Evolutionary conservation across 495 filamentous ascomycete genomes (phyloP).

Genomic region (Pyronema omphalodes): DNA sequence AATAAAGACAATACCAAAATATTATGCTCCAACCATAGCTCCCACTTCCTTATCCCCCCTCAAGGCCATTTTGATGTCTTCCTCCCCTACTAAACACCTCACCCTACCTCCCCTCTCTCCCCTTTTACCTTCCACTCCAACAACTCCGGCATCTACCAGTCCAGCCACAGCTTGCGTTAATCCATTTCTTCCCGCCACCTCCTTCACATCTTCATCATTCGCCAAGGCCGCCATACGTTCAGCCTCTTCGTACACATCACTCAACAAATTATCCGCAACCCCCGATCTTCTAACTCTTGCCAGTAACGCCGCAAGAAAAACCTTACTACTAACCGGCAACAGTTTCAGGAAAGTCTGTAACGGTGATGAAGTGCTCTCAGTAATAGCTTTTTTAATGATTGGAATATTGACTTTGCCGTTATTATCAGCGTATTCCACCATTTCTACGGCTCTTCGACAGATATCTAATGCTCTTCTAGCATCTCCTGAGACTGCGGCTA

Average conservation of each 20-base stretch:
- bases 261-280: constrained; percentile 65
- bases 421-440: constrained; percentile 57
- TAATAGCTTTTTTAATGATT: constrained; percentile 82
- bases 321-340: constrained; percentile 61
- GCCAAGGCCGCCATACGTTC: constrained; percentile 51
- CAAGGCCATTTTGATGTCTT: constrained; percentile 75
- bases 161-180: constrained; percentile 58
- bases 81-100: constrained; percentile 64
- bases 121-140: constrained; percentile 58
- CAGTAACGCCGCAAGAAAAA: constrained; percentile 67
- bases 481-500: constrained; percentile 89
- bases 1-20: not conserved
- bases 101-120: constrained; percentile 78
- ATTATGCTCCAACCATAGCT: constrained; percentile 35
- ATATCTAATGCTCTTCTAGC: constrained; percentile 87
- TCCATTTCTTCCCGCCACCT: constrained; percentile 39
- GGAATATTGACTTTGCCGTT: constrained; percentile 63
- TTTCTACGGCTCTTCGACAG: constrained; percentile 84
- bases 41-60: constrained; percentile 75
- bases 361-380: constrained; percentile 81
- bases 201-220: constrained; percentile 22
- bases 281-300: constrained; percentile 65
- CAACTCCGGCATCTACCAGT: constrained; percentile 68
- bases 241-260: constrained; percentile 85
- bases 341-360: constrained; percentile 71